Evolutionary conservation across 2,329 filamentous ascomycete genomes (phyloP), one percentile per base, ranked within the genome.

Genomic region (Dendryphion nanum): DNA sequence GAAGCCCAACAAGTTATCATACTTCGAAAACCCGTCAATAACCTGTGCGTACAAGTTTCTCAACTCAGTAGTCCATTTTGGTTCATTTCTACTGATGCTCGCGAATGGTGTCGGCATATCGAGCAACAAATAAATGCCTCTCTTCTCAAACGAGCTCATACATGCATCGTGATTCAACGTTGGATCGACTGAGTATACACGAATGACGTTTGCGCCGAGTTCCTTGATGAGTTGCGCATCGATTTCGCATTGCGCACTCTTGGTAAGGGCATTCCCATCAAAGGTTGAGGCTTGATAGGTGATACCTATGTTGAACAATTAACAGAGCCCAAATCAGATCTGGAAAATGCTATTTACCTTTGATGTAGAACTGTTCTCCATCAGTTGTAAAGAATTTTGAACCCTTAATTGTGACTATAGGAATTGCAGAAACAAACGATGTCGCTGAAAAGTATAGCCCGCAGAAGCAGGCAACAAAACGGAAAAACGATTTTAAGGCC

Each of bases 71-170:
- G 32, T 43, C 41, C 41, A 43, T 6, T 33, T 10, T 4, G 40
- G 40, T 17, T 32, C 26, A 19, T 13, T 34, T 20, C 35, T 30
- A 17, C 42, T 39, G 7, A 45, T 41, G 3, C 20, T 13, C 12
- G 30, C 18, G 5, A 14, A 3, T 2, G 40, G 40, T 17, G 37
- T 43, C 17, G 42, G 6, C 37, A 44, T 40, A 15, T 45, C 41
- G 2, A 47, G n/a, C 6, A 44, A n/a, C 6, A 47, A 38, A 24
- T 47, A 47, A n/a, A 47, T 47, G 3, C 44, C 44, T 5, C 13
- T 18, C 6, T 44, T 35, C 8, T 28, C 38, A 26, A 47, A 47
- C 5, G 42, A 41, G 2, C 37, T 35, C 42, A 47, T 47, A 24
- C 44, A 47, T 17, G 6, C 31, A 21, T 45, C 42, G 23, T 47